Percentiles rank a stretch among this genome's conserved stretches.
phyloP scores from a whole-genome alignment of 352 stramenopile genomes.

The Pythium dissotocum region DNA sequence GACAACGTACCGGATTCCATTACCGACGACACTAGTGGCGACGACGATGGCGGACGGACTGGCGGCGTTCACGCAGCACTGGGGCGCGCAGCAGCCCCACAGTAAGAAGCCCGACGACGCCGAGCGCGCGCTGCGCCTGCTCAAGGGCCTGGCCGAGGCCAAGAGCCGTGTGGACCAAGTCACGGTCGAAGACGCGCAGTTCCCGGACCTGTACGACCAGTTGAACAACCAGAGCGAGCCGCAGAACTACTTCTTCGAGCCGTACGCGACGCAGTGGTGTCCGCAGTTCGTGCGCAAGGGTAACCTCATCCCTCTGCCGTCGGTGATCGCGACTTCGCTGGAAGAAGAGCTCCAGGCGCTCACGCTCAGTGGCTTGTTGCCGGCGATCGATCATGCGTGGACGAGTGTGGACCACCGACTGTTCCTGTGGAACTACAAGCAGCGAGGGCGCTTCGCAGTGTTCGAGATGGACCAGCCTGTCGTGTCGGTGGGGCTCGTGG shows the following conservation, averaged over 20 bases:
- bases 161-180: constrained; percentile 80
- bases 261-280: constrained; percentile 80
- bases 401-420: constrained; percentile 93
- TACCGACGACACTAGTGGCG: not conserved
- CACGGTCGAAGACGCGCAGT: constrained; percentile 68
- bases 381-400: constrained; percentile 92
- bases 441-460: constrained; percentile 75
- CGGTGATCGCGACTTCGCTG: constrained; percentile 65
- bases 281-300: constrained; percentile 81
- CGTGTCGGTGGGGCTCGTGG: constrained; percentile 89
- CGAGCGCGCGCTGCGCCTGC: constrained; percentile 41
- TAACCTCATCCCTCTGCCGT: constrained; percentile 60
- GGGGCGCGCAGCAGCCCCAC: constrained; percentile 13
- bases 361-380: constrained; percentile 92
- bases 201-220: constrained; percentile 78
- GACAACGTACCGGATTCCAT: too few relatives aligned
- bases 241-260: constrained; percentile 90
- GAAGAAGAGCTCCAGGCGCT: constrained; percentile 68
- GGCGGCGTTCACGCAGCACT: constrained; percentile 25
- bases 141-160: constrained; percentile 71
- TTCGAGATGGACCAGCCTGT: constrained; percentile 93
- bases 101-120: constrained; percentile 27
- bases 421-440: constrained; percentile 95
- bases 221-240: constrained; percentile 80
- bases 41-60: constrained; percentile 20